These are phyloP conservation scores for Pulveroboletus frians DNA, from an alignment of 768 basidiomycete species.

Conservation along the genomic window DNA sequence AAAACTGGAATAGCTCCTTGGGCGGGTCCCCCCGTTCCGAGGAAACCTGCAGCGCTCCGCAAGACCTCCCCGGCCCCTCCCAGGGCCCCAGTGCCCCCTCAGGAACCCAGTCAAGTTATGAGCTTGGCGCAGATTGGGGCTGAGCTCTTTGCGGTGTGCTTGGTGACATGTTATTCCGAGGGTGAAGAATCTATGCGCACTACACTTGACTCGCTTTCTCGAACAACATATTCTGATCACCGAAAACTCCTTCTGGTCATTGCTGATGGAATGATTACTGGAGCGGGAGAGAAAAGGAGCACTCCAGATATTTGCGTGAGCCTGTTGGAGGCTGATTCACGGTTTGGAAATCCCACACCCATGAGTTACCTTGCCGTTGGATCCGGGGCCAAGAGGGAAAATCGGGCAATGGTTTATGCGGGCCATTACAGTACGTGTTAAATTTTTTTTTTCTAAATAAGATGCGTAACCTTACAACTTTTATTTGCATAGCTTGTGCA, in stretches of 20 bases:
- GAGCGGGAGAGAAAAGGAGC: conserved; percentile 89
- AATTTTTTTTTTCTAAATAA: not conserved
- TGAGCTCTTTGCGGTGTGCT: conserved; percentile 90
- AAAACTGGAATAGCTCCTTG: conserved; percentile 91
- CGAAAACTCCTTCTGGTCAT: conserved; percentile 92
- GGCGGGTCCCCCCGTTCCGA: conserved; percentile 57
- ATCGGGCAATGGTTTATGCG: conserved; percentile 97
- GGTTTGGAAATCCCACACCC: conserved; percentile 93
- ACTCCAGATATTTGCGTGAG: conserved; percentile 96
- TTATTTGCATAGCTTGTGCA: conserved; percentile 52
- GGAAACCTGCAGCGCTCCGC: conserved; percentile 43
- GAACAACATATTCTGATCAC: conserved; percentile 85
- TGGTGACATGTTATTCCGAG: conserved; percentile 98
- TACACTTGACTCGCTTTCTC: conserved; percentile 90
- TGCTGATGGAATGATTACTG: conserved; percentile 98
- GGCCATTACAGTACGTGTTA: conserved; percentile 98
- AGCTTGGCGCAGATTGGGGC: conserved; percentile 87
- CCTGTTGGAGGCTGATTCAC: conserved; percentile 85
- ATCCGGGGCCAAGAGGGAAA: conserved; percentile 81
- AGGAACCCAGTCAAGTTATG: conserved; percentile 49
- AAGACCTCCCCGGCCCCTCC: conserved; percentile 40
- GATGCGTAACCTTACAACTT: not conserved
- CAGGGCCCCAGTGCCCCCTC: conserved; percentile 41
- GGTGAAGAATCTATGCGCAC: conserved; percentile 88
- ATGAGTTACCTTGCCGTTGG: conserved; percentile 94